These are phyloP conservation scores for Phaseolus lunatus DNA, from an alignment of 306 rosid genomes.

Conservation along the genomic window DNA sequence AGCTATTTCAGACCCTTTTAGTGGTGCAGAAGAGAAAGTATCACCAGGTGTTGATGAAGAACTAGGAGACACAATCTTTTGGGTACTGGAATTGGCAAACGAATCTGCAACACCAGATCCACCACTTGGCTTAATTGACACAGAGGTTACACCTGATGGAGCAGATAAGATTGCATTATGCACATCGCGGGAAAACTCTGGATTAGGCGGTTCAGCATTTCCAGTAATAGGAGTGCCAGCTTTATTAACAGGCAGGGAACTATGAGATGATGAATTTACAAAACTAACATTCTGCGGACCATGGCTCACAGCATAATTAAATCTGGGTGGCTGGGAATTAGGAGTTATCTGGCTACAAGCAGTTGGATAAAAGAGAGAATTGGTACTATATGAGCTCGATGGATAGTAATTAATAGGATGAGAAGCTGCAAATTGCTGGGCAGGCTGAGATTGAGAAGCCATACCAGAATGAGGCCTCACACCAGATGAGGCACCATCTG, in stretches of 20 bases:
- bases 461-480: slow-evolving; percentile 63
- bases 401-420: slow-evolving; percentile 59
- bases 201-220: slow-evolving; percentile 51
- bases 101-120: slow-evolving; percentile 52
- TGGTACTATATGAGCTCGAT: slow-evolving; percentile 53
- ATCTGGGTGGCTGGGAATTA: slow-evolving; percentile 67
- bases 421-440: slow-evolving; percentile 55
- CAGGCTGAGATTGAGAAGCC: slow-evolving; percentile 74
- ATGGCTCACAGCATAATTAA: slow-evolving; percentile 63
- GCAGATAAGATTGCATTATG: slow-evolving; percentile 51
- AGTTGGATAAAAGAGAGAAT: slow-evolving; percentile 50
- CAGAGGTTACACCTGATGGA: slow-evolving; percentile 53
- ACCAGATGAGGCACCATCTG: slow-evolving; percentile 67
- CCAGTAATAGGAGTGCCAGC: slow-evolving; percentile 53
- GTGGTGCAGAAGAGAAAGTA: slow-evolving; percentile 45
- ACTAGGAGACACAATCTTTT: slow-evolving; percentile 58
- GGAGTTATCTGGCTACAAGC: slow-evolving; percentile 66
- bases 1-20: slow-evolving; percentile 49
- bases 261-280: slow-evolving; percentile 56
- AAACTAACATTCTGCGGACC: slow-evolving; percentile 61
- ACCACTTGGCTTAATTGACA: slow-evolving; percentile 59
- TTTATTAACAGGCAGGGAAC: slow-evolving; percentile 58
- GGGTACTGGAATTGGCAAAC: slow-evolving; percentile 52
- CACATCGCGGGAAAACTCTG: slow-evolving; percentile 60
- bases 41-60: slow-evolving; percentile 52